Conservation (phyloP, 2,329 filamentous ascomycete genomes). For the Penicillium nordicum region DNA sequence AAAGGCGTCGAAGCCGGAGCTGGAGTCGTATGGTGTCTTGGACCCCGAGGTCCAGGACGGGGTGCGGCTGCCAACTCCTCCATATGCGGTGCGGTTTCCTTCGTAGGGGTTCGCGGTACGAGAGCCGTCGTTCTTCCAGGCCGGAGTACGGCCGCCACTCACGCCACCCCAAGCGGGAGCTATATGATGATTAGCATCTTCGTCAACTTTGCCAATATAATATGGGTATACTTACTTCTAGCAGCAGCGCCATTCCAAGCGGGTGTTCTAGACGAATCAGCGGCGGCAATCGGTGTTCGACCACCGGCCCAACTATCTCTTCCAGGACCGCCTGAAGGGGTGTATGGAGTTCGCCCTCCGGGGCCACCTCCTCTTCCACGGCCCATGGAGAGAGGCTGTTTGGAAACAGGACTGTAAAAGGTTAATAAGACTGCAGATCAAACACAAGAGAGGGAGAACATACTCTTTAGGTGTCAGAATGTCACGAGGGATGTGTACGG, state of each 20-base stretch:
- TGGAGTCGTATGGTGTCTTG: conserved; percentile 66
- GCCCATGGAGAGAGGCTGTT: conserved; percentile 71
- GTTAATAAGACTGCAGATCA: conserved; percentile 11
- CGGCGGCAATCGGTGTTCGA: conserved; percentile 64
- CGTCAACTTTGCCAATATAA: background rate
- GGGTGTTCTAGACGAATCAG: conserved; percentile 66
- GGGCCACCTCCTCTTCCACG: conserved; percentile 37
- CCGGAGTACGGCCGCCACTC: conserved; percentile 50
- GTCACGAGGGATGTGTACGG: conserved; percentile 77
- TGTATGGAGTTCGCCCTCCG: conserved; percentile 43
- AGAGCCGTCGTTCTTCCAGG: conserved; percentile 57
- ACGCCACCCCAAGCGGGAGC: conserved; percentile 44
- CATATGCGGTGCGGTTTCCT: conserved; percentile 74
- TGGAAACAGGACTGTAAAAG: conserved; percentile 56
- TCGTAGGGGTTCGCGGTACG: conserved; percentile 59
- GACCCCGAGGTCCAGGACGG: conserved; percentile 76
- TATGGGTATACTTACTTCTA: conserved; percentile 54
- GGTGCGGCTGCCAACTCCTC: conserved; percentile 60
- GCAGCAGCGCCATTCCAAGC: conserved; percentile 64
- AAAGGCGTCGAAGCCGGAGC: conserved; percentile 65
- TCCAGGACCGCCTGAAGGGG: conserved; percentile 46
- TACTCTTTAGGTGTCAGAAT: conserved; percentile 83
- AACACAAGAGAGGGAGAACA: conserved; percentile 21
- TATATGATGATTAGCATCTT: conserved; percentile 22
- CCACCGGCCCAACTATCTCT: conserved; percentile 60